These are phyloP conservation scores for Aphanomyces astaci DNA, from an alignment of 352 stramenopile genomes.

Conservation along the genomic window DNA sequence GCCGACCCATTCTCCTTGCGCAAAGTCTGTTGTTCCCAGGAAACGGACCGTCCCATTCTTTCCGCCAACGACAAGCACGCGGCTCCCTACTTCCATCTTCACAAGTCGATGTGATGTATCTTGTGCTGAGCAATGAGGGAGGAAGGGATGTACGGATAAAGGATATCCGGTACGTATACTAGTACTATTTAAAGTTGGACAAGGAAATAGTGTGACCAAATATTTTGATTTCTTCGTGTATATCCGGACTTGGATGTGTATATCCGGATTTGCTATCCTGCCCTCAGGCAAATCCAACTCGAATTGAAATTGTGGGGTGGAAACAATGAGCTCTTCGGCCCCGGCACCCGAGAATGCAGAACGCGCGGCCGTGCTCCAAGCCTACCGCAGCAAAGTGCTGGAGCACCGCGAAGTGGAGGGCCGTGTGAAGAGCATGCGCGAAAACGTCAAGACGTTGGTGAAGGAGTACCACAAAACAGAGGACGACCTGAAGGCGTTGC, in stretches of 20 bases:
- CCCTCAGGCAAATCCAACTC: neutral
- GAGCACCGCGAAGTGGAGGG: slow-evolving; percentile 96
- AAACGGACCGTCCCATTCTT: slow-evolving; percentile 70
- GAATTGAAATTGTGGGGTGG: slow-evolving; percentile 17
- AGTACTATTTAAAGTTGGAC: too few relatives aligned
- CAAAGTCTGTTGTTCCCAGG: slow-evolving; percentile 67
- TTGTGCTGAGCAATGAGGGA: too few relatives aligned
- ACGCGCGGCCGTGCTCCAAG: slow-evolving; percentile 89
- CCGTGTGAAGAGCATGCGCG: slow-evolving; percentile 94
- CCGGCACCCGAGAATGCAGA: slow-evolving; percentile 56
- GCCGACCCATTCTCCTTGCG: slow-evolving; percentile 71
- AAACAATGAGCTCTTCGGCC: slow-evolving; percentile 5
- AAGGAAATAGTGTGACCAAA: too few relatives aligned
- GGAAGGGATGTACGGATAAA: too few relatives aligned
- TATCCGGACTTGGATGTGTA: neutral
- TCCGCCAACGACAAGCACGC: slow-evolving; percentile 53
- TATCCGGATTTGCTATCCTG: neutral
- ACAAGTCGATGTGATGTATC: neutral
- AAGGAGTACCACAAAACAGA: slow-evolving; percentile 99
- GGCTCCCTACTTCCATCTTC: slow-evolving; percentile 51
- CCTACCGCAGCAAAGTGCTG: slow-evolving; percentile 94
- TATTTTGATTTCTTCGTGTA: neutral
- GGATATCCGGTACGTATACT: too few relatives aligned
- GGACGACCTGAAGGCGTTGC: slow-evolving; percentile 94
- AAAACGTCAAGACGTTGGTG: slow-evolving; percentile 93